Conservation (phyloP, 805 yeast genomes). For the Wickerhamiella sergipiensis region DNA sequence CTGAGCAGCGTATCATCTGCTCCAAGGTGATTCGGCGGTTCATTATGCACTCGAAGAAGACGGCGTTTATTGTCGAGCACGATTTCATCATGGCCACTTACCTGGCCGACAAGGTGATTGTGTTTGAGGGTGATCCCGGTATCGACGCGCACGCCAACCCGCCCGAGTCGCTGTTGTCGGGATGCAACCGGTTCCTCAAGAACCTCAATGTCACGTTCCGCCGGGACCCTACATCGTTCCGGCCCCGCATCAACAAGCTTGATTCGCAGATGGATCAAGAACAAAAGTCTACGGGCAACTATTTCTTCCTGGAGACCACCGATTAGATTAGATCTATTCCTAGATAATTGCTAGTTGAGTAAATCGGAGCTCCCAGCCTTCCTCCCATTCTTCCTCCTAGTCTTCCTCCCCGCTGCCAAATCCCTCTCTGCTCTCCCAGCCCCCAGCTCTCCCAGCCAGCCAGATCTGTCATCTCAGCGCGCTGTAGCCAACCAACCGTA, state of each 20-base stretch:
- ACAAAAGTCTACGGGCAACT: slow-evolving; percentile 85
- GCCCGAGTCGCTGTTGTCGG: slow-evolving; percentile 90
- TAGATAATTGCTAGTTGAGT: too few relatives aligned
- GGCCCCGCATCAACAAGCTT: slow-evolving; percentile 96
- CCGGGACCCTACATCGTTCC: slow-evolving; percentile 95
- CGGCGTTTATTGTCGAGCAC: slow-evolving; percentile 99
- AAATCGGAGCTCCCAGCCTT: too few relatives aligned
- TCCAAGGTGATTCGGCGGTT: slow-evolving; percentile 96
- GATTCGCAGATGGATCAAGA: slow-evolving; percentile 99
- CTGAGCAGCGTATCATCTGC: slow-evolving; percentile 98
- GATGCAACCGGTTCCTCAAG: slow-evolving; percentile 94
- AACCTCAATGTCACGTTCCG: slow-evolving; percentile 95
- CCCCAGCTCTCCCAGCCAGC: too few relatives aligned
- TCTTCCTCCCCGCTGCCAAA: too few relatives aligned
- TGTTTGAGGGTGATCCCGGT: slow-evolving; percentile 92
- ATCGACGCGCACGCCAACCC: slow-evolving; percentile 68
- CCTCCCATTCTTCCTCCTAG: too few relatives aligned
- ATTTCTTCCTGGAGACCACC: slow-evolving; percentile 78
- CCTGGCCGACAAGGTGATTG: slow-evolving; percentile 97
- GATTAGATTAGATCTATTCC: slow-evolving; percentile 21
- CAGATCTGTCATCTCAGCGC: background rate
- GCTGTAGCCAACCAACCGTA: background rate
- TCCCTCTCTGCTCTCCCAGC: too few relatives aligned
- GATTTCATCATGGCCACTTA: slow-evolving; percentile 99
- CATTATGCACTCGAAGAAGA: slow-evolving; percentile 89